These are phyloP conservation scores for Cyclanthera cordifolia DNA, from an alignment of 306 rosid species.

Conservation along the genomic window DNA sequence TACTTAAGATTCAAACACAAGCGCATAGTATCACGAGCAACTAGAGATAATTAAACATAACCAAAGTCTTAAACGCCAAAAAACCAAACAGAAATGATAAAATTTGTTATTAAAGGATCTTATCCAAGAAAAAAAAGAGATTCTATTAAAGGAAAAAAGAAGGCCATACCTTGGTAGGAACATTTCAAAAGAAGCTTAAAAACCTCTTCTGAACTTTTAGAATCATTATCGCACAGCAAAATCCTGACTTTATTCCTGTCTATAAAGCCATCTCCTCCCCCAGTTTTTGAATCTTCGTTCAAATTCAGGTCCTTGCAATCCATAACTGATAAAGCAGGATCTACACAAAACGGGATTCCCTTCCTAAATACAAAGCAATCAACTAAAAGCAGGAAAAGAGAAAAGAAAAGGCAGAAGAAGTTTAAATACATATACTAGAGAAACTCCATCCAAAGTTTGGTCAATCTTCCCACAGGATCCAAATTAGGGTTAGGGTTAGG, in stretches of 20 bases:
- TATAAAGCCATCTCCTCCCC: constrained; percentile 60
- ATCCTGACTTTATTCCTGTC: constrained; percentile 92
- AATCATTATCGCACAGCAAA: constrained; percentile 78
- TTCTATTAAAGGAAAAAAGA: background rate
- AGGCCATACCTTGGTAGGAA: constrained; percentile 39
- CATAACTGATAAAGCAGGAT: constrained; percentile 23
- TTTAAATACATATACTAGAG: constrained; percentile 16
- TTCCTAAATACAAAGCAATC: constrained; percentile 3
- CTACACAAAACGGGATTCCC: constrained; percentile 4
- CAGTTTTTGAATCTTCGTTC: constrained; percentile 42
- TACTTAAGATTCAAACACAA: no score
- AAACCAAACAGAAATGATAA: no score
- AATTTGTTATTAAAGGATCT: no score
- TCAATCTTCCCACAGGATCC: constrained; percentile 2
- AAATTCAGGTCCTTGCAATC: constrained; percentile 44
- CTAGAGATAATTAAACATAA: background rate
- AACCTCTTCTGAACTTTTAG: constrained; percentile 67
- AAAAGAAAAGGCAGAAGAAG: background rate
- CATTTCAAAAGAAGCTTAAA: constrained; percentile 69
- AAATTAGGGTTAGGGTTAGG: constrained; percentile 15
- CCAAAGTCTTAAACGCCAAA: background rate
- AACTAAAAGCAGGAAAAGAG: background rate
- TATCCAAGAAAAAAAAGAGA: no score
- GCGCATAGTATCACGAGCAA: no score
- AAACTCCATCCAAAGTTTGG: constrained; percentile 16